phyloP scores from a whole-genome alignment of 2,329 filamentous ascomycete genomes.

The Kalaharituber pfeilii region DNA sequence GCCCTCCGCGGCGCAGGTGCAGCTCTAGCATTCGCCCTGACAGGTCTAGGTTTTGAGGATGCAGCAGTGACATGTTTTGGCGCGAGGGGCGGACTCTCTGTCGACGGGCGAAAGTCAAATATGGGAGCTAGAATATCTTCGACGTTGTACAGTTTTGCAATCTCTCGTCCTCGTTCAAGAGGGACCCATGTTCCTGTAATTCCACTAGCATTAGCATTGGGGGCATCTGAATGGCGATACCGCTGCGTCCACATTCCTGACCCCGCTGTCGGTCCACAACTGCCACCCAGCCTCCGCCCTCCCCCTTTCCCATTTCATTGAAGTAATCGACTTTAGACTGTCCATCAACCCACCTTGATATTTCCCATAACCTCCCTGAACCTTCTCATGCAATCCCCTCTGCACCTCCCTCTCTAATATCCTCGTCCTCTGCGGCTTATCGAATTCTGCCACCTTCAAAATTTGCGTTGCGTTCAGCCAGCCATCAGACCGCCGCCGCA shows the following conservation, averaged over 20 bases:
- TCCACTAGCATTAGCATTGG: not conserved
- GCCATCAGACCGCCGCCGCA: conserved; percentile 81
- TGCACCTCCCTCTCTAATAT: conserved; percentile 95
- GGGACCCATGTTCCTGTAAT: conserved; percentile 81
- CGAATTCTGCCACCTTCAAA: conserved; percentile 87
- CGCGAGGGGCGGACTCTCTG: conserved; percentile 77
- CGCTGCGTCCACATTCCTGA: no score
- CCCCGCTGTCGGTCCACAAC: no score
- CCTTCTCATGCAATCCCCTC: conserved; percentile 91
- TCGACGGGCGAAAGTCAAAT: conserved; percentile 73
- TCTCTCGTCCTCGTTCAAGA: conserved; percentile 56
- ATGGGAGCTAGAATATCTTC: conserved; percentile 81
- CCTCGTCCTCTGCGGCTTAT: conserved; percentile 86
- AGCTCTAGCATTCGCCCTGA: conserved; percentile 10
- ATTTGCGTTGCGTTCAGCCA: conserved; percentile 99
- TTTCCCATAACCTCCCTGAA: conserved; percentile 95
- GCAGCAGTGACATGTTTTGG: conserved; percentile 67
- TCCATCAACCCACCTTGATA: conserved; percentile 54
- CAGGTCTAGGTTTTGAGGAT: conserved; percentile 37
- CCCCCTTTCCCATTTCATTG: not conserved
- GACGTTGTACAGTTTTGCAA: conserved; percentile 75
- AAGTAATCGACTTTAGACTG: no score
- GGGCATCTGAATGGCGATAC: no score
- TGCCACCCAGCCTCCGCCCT: not conserved
- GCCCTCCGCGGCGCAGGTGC: not conserved